phyloP scores from a whole-genome alignment of 441 rosid genomes.

The Corymbia citriodora region DNA sequence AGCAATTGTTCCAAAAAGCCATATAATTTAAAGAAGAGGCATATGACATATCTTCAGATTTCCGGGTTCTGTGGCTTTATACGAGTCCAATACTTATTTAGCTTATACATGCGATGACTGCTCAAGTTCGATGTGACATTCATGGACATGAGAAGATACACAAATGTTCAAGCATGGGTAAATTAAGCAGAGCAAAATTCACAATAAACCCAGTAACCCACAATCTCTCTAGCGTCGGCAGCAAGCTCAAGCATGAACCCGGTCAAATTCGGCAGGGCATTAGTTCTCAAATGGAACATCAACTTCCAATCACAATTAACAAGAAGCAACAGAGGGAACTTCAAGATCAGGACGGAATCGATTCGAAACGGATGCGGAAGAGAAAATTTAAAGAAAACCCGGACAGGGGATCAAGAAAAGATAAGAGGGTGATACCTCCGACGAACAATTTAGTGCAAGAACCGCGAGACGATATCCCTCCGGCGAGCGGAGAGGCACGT shows the following conservation, averaged over 20 bases:
- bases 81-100: not conserved
- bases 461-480: conserved; percentile 5
- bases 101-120: not conserved
- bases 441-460: conserved; percentile 41
- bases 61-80: not conserved
- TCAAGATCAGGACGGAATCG: not conserved
- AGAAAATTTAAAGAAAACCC: not conserved
- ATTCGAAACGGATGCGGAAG: not conserved
- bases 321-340: not conserved
- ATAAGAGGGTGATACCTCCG: conserved; percentile 31
- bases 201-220: not conserved
- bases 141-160: not conserved
- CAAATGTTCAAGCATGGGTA: not conserved
- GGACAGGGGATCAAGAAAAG: not conserved
- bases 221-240: not conserved
- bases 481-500: not conserved
- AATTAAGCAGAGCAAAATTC: not conserved
- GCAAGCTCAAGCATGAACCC: not conserved
- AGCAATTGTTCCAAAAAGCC: not conserved
- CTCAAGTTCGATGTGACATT: not conserved
- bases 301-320: not conserved
- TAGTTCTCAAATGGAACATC: not conserved
- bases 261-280: not conserved
- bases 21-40: not conserved
- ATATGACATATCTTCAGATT: not conserved